These are phyloP conservation scores for Neurospora sp. DNA, from an alignment of 2,329 filamentous ascomycete genomes.

Conservation along the genomic window DNA sequence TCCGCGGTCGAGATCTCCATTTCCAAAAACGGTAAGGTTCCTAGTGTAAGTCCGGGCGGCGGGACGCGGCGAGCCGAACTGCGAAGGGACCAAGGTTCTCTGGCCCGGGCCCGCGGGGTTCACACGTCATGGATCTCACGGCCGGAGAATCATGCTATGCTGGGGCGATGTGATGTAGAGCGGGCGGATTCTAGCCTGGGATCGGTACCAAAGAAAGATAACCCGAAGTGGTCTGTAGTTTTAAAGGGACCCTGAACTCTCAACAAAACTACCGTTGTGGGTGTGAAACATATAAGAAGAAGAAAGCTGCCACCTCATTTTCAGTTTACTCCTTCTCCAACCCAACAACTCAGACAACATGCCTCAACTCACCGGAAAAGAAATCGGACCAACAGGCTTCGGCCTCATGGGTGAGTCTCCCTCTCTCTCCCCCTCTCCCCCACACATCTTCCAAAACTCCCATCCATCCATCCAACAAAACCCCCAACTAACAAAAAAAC, in stretches of 20 bases:
- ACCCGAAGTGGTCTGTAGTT: not conserved
- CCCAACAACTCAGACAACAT: conserved; percentile 9
- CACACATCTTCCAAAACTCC: not conserved
- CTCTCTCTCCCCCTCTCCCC: too few relatives aligned
- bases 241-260: not conserved
- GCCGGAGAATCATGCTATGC: not conserved
- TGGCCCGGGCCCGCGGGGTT: not conserved
- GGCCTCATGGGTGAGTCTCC: conserved; percentile 22
- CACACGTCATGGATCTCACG: not conserved
- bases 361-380: conserved; percentile 20
- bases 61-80: not conserved
- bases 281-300: not conserved
- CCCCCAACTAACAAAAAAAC: not conserved
- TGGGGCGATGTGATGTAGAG: not conserved
- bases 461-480: not conserved
- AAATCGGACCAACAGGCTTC: conserved; percentile 22
- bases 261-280: not conserved
- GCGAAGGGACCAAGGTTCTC: not conserved
- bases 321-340: not conserved
- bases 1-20: not conserved
- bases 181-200: not conserved
- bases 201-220: not conserved
- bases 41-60: not conserved
- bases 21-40: not conserved
- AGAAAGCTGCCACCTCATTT: not conserved